Base-by-base conservation (phyloP, 202 grass and related monocot species). In the Carex arenaria region DNA sequence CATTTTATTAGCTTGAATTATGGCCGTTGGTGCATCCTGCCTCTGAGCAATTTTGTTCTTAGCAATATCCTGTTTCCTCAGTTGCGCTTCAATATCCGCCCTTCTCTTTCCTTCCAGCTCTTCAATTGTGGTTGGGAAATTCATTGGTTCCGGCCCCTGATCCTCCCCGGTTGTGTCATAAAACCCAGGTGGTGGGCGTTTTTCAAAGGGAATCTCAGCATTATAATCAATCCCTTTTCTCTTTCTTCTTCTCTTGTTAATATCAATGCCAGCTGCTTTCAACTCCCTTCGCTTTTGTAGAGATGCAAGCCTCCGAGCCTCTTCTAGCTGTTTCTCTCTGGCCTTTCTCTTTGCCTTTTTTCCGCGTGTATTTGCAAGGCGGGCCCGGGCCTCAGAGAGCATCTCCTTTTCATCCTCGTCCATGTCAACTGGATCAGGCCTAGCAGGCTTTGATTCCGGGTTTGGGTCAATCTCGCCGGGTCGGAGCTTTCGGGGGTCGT, bases 361-460 rank as follows among this genome's bases (percentile, higher is more conserved):
- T 32, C 94, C 94, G 52, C 94, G 89, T 20, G 94, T 97, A 76
- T 97, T 97, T 84, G 89, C 94, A 77, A 97, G 88, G 3, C 91
- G 89, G 74, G 94, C 94, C 69, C 94, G 87, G 23, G 91, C 91
- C 79, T 97, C 94, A 12, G 94, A 97, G 34, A 94, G 94, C 94
- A 97, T 94, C 84, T 94, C 94, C 83, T 97, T 97, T 83, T 93
- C 94, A 83, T 97, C 91, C 82, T 92, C 94, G 28, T 97, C 91
- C 94, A 97, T 97, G 67, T 97, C 91, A 52, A 97, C 94, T 77
- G 94, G 91, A 86, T 97, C 94, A 76, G 94, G 94, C 9, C 94
- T 87, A 65, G 94, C 91, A 65, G 94, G 94, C 82, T 97, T 97
- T 12, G 94, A 97, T 79, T 97, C 94, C 1, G 94, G 94, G 34